Percentiles rank a stretch among this genome's conserved stretches.
phyloP scores from a whole-genome alignment of 352 stramenopile species.

The Thraustotheca clavata region DNA sequence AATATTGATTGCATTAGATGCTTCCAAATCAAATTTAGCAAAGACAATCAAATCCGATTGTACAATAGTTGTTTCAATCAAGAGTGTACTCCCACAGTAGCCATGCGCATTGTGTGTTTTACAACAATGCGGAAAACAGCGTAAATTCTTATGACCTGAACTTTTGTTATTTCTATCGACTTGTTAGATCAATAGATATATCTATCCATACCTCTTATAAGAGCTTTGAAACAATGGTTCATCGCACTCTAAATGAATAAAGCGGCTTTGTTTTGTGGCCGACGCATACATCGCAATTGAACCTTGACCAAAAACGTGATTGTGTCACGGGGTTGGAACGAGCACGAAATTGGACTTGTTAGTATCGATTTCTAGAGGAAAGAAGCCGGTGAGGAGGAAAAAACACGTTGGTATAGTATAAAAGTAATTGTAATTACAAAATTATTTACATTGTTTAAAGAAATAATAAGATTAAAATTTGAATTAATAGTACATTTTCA shows the following conservation, averaged over 20 bases:
- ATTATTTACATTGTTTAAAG: no score
- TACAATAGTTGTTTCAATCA: conserved; percentile 32
- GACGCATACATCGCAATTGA: conserved; percentile 16
- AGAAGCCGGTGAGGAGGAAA: no score
- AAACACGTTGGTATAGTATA: no score
- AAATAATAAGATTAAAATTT: no score
- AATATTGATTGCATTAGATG: not conserved
- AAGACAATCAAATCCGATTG: conserved; percentile 9
- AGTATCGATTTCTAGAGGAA: no score
- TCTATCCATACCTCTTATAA: conserved; percentile 10
- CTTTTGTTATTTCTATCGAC: conserved; percentile 20
- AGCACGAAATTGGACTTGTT: no score
- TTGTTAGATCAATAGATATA: not conserved
- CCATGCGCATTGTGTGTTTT: conserved; percentile 76
- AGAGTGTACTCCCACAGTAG: conserved; percentile 68
- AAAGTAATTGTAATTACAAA: no score
- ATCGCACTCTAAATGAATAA: conserved; percentile 15
- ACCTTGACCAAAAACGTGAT: no score
- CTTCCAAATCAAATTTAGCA: conserved; percentile 18
- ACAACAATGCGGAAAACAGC: conserved; percentile 77
- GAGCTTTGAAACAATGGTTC: conserved; percentile 13
- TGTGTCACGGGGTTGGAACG: no score
- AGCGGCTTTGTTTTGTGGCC: conserved; percentile 7
- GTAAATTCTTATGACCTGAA: conserved; percentile 28
- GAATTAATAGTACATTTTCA: no score